Evolutionary conservation across 2,329 filamentous ascomycete genomes (phyloP).

Genomic region (Fusarium dlaminii): DNA sequence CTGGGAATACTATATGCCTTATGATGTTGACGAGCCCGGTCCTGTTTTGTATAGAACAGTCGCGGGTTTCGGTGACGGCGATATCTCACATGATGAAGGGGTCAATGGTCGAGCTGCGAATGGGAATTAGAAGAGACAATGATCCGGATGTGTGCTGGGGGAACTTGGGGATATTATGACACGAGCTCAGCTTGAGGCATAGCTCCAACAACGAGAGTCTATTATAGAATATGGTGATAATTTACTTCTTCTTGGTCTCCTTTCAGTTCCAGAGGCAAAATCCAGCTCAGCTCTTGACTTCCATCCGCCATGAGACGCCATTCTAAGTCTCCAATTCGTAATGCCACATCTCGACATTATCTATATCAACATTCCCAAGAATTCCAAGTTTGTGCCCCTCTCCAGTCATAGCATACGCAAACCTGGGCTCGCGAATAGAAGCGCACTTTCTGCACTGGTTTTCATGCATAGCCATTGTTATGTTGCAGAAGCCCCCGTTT

Average conservation of each 20-base stretch:
- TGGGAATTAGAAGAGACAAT: fast-evolving
- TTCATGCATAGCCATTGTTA: background rate
- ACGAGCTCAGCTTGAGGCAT: background rate
- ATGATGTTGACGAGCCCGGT: background rate
- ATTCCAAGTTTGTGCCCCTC: background rate
- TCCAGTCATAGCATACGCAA: background rate
- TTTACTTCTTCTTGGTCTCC: fast-evolving
- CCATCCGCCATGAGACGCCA: fast-evolving
- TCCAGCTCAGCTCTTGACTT: fast-evolving
- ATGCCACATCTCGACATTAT: background rate
- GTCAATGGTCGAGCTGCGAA: fast-evolving
- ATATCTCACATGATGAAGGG: fast-evolving
- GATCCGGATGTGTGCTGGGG: fast-evolving
- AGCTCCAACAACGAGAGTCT: fast-evolving
- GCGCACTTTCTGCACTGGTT: background rate
- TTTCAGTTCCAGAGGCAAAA: fast-evolving
- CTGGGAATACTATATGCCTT: background rate
- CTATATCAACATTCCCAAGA: background rate
- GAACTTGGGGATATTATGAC: fast-evolving
- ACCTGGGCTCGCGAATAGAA: background rate
- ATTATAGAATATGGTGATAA: background rate
- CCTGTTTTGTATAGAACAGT: background rate
- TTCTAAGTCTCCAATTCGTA: background rate
- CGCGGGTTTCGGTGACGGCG: background rate
- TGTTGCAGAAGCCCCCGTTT: fast-evolving